These are phyloP conservation scores for Backusella psychrophila DNA, from an alignment of 192 early-diverging fungal genomes.

Conservation along the genomic window DNA sequence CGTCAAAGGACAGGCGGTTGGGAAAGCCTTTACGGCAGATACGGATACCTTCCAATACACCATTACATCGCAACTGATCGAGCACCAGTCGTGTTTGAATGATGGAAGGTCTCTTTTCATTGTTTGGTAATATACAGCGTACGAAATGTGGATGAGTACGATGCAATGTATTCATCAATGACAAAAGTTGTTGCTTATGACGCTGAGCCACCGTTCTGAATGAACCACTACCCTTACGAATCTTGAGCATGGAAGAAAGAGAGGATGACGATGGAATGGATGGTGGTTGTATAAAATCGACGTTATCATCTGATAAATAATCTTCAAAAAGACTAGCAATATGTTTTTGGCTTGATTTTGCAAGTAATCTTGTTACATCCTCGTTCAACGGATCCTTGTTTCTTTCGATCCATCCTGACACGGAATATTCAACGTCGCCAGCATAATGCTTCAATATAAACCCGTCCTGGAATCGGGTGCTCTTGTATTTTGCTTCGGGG, in stretches of 20 bases:
- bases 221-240: constrained; percentile 73
- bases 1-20: constrained; percentile 87
- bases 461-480: constrained; percentile 80
- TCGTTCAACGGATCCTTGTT: constrained; percentile 98
- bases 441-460: constrained; percentile 96
- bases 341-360: constrained; percentile 77
- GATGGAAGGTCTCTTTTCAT: constrained; percentile 83
- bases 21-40: constrained; percentile 96
- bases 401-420: constrained; percentile 93
- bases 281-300: constrained; percentile 34
- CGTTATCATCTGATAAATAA: constrained; percentile 54
- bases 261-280: constrained; percentile 32
- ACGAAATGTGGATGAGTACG: constrained; percentile 97
- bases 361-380: constrained; percentile 84
- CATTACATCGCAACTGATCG: constrained; percentile 94
- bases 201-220: constrained; percentile 94
- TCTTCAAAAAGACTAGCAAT: constrained; percentile 82
- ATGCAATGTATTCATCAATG: constrained; percentile 89
- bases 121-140: constrained; percentile 95
- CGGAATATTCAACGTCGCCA: constrained; percentile 91
- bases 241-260: constrained; percentile 24
- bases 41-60: constrained; percentile 95
- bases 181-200: constrained; percentile 90
- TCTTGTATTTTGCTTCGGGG: constrained; percentile 79
- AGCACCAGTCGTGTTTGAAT: constrained; percentile 83